Evolutionary conservation across 2,329 filamentous ascomycete species (phyloP).

Genomic region (Microdochium bolleyi): DNA sequence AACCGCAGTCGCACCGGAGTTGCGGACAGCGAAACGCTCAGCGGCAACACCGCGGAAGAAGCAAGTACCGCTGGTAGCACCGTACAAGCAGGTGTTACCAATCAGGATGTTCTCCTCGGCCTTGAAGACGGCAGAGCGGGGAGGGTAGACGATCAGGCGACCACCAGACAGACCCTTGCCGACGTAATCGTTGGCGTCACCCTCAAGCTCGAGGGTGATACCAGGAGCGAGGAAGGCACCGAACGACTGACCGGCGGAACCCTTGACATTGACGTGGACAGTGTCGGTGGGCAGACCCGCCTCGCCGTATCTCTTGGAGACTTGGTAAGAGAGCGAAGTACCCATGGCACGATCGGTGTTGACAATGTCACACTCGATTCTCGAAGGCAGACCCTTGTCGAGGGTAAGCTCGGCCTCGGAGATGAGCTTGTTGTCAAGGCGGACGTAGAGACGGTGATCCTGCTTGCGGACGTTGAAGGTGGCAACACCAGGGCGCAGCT

Average conservation of each 20-base stretch:
- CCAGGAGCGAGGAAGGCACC: slow-evolving; percentile 90
- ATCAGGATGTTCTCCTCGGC: slow-evolving; percentile 93
- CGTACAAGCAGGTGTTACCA: slow-evolving; percentile 92
- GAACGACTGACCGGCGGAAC: slow-evolving; percentile 93
- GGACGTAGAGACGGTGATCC: slow-evolving; percentile 86
- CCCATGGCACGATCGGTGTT: slow-evolving; percentile 94
- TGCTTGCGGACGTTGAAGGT: slow-evolving; percentile 98
- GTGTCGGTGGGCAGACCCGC: slow-evolving; percentile 85
- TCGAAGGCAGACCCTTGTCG: slow-evolving; percentile 85
- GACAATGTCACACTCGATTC: slow-evolving; percentile 92
- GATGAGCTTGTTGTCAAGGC: slow-evolving; percentile 94
- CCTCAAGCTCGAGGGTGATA: slow-evolving; percentile 90
- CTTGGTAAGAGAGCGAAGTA: slow-evolving; percentile 90
- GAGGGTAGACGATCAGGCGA: slow-evolving; percentile 87
- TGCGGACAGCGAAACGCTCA: slow-evolving; percentile 92
- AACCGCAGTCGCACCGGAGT: slow-evolving; percentile 92
- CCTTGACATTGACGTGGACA: slow-evolving; percentile 93
- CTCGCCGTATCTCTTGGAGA: slow-evolving; percentile 87
- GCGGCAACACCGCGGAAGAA: slow-evolving; percentile 97
- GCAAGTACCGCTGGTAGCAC: slow-evolving; percentile 81
- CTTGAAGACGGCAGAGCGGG: slow-evolving; percentile 84
- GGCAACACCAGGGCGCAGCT: slow-evolving; percentile 84
- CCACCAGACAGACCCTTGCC: slow-evolving; percentile 93
- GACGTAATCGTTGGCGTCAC: slow-evolving; percentile 94
- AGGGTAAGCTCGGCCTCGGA: slow-evolving; percentile 90